Evolutionary conservation across 306 rosid genomes (phyloP).

Genomic region (Lathyrus oleraceus): DNA sequence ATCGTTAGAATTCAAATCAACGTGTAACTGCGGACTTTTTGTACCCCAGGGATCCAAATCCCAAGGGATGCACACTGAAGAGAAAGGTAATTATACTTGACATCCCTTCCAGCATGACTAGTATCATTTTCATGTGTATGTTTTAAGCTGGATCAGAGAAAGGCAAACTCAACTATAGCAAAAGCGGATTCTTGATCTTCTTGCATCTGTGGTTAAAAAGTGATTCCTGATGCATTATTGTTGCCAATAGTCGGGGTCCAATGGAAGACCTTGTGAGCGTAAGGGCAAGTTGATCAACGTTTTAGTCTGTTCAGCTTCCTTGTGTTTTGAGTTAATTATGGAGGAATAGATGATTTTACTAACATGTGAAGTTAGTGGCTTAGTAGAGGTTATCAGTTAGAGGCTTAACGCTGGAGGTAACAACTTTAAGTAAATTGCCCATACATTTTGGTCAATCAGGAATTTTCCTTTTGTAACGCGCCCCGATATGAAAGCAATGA

Average conservation of each 20-base stretch:
- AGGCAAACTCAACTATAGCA: slow-evolving; percentile 3
- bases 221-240: slow-evolving; percentile 25
- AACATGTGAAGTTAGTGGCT: slow-evolving; percentile 21
- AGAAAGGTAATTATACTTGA: background rate
- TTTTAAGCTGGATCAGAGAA: background rate
- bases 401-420: slow-evolving; percentile 10
- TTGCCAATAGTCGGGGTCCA: slow-evolving; percentile 23
- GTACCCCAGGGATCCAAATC: too few species aligned
- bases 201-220: background rate
- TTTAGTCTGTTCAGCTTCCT: slow-evolving; percentile 39
- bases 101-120: background rate
- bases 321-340: slow-evolving; percentile 2
- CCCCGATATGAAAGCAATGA: slow-evolving; percentile 3
- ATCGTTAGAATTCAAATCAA: too few species aligned
- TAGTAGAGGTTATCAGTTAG: slow-evolving; percentile 24
- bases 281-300: slow-evolving; percentile 37
- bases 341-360: slow-evolving; percentile 37
- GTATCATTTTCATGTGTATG: background rate
- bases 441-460: slow-evolving; percentile 8
- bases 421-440: slow-evolving; percentile 40
- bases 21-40: too few species aligned
- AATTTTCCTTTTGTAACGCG: slow-evolving; percentile 21
- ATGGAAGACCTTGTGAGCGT: slow-evolving; percentile 24
- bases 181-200: slow-evolving; percentile 24
- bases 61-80: background rate